Base-by-base conservation (phyloP, 257 asterid genomes). In the Fraxinus pennsylvanica region DNA sequence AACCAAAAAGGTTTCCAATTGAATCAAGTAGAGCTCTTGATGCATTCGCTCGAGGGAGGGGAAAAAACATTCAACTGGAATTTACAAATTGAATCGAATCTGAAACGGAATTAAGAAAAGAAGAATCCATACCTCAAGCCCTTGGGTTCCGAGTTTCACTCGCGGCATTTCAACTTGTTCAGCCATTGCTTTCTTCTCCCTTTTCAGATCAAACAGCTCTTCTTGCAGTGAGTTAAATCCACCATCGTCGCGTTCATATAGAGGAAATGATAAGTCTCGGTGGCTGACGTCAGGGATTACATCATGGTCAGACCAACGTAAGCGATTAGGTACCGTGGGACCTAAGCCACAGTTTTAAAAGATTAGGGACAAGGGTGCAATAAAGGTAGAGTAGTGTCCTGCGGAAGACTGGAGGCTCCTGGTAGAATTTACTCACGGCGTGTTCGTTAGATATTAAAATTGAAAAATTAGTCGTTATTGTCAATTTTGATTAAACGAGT, bases 61-160 rank as follows among this genome's bases (percentile, higher is more conserved):
- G 4, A 14, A 3, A 17, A 17, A 17, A 50, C 15, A 50, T 54
- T 54, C 9, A 54, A 54, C 21, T 6, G 30, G 30, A 30, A 59
- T 59, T 59, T 21, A n/a, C 29, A 21, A 57, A 21, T 6, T 57
- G 66, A 57, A 57, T 7, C 4, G 4, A 59, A 59, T 59, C 30
- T 21, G 67, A 59, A 43, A 47, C 17, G 6, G 65, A 71, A 75
- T 38, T 15, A 13, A 70, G 66, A 21, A 25, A 5, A 22, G 5
- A 29, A 25, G 2, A 32, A 63, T 19, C 4, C 19, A 32, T 75
- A 81, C 93, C 88, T 82, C 89, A 74, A 89, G 89, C 69, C 93
- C 90, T 76, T 89, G 90, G 86, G 54, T 82, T 71, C 90, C 91
- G 66, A 89, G 47, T 70, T 85, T 85, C 78, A 87, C 86, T 78